Evolutionary conservation across 306 rosid genomes (phyloP).

Genomic region (Quercus bicolor): DNA sequence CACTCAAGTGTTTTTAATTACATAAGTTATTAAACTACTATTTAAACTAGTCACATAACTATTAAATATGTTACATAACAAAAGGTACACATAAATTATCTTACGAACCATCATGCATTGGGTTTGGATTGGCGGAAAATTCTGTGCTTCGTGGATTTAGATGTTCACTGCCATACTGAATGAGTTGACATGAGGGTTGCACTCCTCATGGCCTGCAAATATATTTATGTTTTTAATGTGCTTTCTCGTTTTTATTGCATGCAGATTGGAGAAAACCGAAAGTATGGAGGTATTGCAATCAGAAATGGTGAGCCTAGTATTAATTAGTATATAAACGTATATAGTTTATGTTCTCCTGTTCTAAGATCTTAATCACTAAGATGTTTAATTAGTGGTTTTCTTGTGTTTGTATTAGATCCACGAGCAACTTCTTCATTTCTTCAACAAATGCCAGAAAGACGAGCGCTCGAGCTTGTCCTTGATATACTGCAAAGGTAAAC

Average conservation of each 20-base stretch:
- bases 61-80: too few species aligned
- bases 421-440: not conserved
- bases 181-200: too few species aligned
- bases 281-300: not conserved
- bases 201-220: too few species aligned
- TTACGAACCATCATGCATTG: too few species aligned
- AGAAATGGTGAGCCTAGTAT: conserved; percentile 19
- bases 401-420: conserved; percentile 15
- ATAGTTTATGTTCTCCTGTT: not conserved
- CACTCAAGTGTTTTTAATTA: too few species aligned
- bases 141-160: too few species aligned
- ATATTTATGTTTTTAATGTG: not conserved
- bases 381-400: not conserved
- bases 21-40: too few species aligned
- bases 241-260: not conserved
- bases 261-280: conserved; percentile 21
- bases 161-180: too few species aligned
- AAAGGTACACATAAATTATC: too few species aligned
- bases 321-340: not conserved
- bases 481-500: conserved; percentile 34
- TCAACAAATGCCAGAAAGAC: conserved; percentile 10
- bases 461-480: conserved; percentile 26
- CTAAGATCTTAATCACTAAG: not conserved
- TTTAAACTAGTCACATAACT: too few species aligned
- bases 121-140: too few species aligned